Evolutionary conservation across 2,329 filamentous ascomycete genomes (phyloP), one percentile per base, ranked within the genome.

Genomic region (Capronia americana): DNA sequence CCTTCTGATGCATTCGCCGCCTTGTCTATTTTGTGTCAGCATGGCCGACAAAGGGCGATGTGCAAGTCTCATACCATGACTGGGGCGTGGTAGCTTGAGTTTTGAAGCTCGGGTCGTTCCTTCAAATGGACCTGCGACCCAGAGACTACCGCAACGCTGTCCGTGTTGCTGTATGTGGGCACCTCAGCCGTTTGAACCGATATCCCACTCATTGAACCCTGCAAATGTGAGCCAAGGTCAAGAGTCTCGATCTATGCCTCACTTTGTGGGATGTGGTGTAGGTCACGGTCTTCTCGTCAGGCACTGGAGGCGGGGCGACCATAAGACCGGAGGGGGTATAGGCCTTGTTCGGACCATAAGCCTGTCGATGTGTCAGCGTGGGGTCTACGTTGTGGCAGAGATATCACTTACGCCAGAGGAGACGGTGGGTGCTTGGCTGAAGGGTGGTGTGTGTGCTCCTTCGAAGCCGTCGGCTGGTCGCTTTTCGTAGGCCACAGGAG

Each of bases 1-100:
- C 58, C 23, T 61, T 61, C 26, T 61, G 58, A n/a, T 61, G 58
- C 58, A 61, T 61, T 20, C 58, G 58, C 17, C 58, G 58, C 23
- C 46, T 46, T 34, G 58, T 24, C 58, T 61, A n/a, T 26, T 24
- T 23, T 54, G 48, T 12, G 32, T 61, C 23, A 61, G 58, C 7
- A 5, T 32, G 20, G 20, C n/a, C 14, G 38, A n/a, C 14, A 14
- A 3, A 17, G 14, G 17, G 30, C 6, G 6, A 3, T 17, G 28
- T 34, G 10, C 14, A 34, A 32, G 30, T 11, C 23, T 38, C 58
- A 20, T 61, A 61, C 58, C 10, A 28, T 2, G 23, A 61, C 58
- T 24, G 58, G 58, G 50, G 58, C 58, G 34, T 61, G 58, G 17
- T 61, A 53, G 20, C 58, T 61, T 32, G 58, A 54, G 20, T 5